Conservation (phyloP, 352 stramenopile genomes). For the Globisporangium paroecandrum region DNA sequence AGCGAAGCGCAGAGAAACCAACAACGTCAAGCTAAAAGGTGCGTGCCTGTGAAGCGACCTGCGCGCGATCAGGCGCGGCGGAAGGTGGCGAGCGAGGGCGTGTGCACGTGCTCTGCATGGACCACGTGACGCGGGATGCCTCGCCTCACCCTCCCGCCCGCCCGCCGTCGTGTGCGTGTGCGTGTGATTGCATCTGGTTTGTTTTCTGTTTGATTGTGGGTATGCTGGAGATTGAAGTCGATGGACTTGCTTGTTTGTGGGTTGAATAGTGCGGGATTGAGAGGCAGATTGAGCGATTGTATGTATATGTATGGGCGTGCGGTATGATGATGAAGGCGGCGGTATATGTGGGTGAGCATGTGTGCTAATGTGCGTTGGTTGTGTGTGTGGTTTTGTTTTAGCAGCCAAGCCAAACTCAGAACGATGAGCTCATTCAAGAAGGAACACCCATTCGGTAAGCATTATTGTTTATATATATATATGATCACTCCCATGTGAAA, state of each 20-base stretch:
- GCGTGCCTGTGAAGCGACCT: not conserved
- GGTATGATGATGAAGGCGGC: not conserved
- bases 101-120: not conserved
- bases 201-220: not conserved
- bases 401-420: conserved; percentile 8
- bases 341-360: not conserved
- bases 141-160: too few species aligned
- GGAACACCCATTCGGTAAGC: conserved; percentile 81
- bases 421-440: conserved; percentile 90
- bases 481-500: not conserved
- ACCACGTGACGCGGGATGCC: not conserved
- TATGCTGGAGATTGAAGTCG: conserved; percentile 1
- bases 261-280: conserved; percentile 1
- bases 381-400: not conserved
- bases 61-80: not conserved
- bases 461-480: not conserved
- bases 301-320: not conserved
- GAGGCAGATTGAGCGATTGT: not conserved
- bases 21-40: conserved; percentile 3
- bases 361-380: not conserved
- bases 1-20: conserved; percentile 9
- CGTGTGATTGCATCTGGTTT: not conserved
- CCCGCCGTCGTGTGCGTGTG: not conserved
- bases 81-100: too few species aligned
- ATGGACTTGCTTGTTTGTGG: not conserved